phyloP scores from a whole-genome alignment of 768 basidiomycete species.

The Phylloporus arenicola region DNA sequence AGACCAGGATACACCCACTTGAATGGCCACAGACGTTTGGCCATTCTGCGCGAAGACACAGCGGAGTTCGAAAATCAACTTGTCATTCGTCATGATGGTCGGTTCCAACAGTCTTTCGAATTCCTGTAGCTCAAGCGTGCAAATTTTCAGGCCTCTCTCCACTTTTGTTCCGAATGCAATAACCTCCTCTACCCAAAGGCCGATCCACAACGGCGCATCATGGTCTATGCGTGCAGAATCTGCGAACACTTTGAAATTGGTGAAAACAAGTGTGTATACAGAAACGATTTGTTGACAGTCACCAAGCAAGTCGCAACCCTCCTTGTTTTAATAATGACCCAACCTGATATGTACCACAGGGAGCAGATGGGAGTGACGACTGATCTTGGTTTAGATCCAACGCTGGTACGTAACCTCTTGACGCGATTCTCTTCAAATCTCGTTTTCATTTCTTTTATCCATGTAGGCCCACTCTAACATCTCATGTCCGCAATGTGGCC shows the following conservation, averaged over 20 bases:
- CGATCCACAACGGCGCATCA: slow-evolving; percentile 74
- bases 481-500: slow-evolving; percentile 73
- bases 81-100: slow-evolving; percentile 22
- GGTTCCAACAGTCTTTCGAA: slow-evolving; percentile 12
- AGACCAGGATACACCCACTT: slow-evolving; percentile 18
- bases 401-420: slow-evolving; percentile 50
- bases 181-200: slow-evolving; percentile 93
- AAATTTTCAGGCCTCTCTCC: slow-evolving; percentile 63
- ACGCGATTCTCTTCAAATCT: not conserved
- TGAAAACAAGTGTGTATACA: slow-evolving; percentile 86
- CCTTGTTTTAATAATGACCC: not conserved
- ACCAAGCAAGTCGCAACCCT: slow-evolving; percentile 61
- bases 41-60: slow-evolving; percentile 1
- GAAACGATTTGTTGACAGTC: slow-evolving; percentile 88
- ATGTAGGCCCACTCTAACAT: slow-evolving; percentile 77
- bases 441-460: not conserved
- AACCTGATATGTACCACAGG: slow-evolving; percentile 38
- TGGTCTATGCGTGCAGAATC: slow-evolving; percentile 90
- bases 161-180: slow-evolving; percentile 94
- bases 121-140: not conserved
- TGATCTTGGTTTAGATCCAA: slow-evolving; percentile 85
- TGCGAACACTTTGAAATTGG: slow-evolving; percentile 82
- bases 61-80: slow-evolving; percentile 29
- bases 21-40: slow-evolving; percentile 9
- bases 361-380: slow-evolving; percentile 91